These are phyloP conservation scores for Neurospora intermedia DNA, from an alignment of 495 filamentous ascomycete species.

Conservation along the genomic window DNA sequence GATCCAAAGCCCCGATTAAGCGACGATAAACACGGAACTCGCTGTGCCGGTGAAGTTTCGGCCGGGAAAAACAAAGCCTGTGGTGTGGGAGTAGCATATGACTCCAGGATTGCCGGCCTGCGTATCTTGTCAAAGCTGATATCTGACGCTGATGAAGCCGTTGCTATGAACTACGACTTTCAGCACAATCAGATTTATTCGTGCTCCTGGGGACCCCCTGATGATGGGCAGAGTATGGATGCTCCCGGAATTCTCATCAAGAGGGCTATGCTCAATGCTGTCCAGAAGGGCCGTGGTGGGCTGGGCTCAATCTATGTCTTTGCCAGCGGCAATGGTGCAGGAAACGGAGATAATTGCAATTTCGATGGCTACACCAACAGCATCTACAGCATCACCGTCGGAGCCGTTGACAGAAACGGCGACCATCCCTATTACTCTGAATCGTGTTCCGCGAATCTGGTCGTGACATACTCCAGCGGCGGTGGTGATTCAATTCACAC, in stretches of 20 bases:
- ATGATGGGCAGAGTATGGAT: conserved; percentile 90
- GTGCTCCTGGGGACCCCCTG: conserved; percentile 94
- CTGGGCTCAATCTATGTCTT: conserved; percentile 94
- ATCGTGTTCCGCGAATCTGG: conserved; percentile 86
- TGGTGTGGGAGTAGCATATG: conserved; percentile 88
- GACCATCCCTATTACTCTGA: conserved; percentile 89
- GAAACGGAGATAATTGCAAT: conserved; percentile 90
- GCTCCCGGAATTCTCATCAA: conserved; percentile 81
- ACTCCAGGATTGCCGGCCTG: conserved; percentile 79
- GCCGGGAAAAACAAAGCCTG: conserved; percentile 89
- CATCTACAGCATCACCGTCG: conserved; percentile 96
- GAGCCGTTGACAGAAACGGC: conserved; percentile 80
- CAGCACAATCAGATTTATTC: conserved; percentile 95
- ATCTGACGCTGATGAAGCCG: conserved; percentile 82
- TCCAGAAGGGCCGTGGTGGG: conserved; percentile 76
- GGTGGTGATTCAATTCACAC: conserved; percentile 84
- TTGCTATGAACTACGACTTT: conserved; percentile 82
- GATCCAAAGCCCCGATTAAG: conserved; percentile 69
- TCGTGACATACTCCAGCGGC: conserved; percentile 94
- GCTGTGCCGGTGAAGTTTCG: conserved; percentile 89
- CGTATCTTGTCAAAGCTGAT: conserved; percentile 88
- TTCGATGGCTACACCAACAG: conserved; percentile 99
- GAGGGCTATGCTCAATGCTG: conserved; percentile 79
- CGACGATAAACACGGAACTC: conserved; percentile 84
- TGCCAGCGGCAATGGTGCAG: conserved; percentile 88